These are phyloP conservation scores for Narthecium ossifragum DNA, from an alignment of 106 monocot genomes.

Conservation along the genomic window DNA sequence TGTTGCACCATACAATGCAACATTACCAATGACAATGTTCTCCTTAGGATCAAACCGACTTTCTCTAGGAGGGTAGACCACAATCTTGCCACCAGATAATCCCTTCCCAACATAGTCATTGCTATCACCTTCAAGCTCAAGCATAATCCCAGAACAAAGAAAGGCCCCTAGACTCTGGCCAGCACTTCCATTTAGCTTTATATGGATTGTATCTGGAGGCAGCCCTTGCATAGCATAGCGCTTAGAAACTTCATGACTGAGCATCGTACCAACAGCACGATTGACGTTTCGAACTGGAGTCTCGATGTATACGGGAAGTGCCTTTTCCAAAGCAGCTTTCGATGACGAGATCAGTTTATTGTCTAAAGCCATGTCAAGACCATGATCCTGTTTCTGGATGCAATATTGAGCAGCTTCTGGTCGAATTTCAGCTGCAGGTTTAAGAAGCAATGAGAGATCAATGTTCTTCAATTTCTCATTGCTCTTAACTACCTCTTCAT, in stretches of 20 bases:
- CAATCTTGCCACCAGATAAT: slow-evolving; percentile 89
- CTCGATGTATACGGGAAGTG: slow-evolving; percentile 71
- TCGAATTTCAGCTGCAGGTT: slow-evolving; percentile 83
- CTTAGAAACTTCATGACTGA: slow-evolving; percentile 95
- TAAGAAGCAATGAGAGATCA: slow-evolving; percentile 72
- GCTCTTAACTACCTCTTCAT: slow-evolving; percentile 62
- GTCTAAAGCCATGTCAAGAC: slow-evolving; percentile 85
- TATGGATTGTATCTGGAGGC: slow-evolving; percentile 75
- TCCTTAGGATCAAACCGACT: slow-evolving; percentile 89
- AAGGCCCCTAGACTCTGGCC: slow-evolving; percentile 97
- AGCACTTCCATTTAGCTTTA: slow-evolving; percentile 86
- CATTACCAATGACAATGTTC: slow-evolving; percentile 98
- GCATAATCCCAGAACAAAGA: slow-evolving; percentile 89
- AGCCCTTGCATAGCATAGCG: slow-evolving; percentile 72
- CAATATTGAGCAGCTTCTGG: slow-evolving; percentile 89
- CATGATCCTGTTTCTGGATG: slow-evolving; percentile 94
- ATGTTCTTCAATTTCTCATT: slow-evolving; percentile 92
- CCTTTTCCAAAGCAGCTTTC: slow-evolving; percentile 62
- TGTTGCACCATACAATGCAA: slow-evolving; percentile 95
- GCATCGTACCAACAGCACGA: slow-evolving; percentile 99
- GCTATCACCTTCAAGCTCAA: slow-evolving; percentile 98
- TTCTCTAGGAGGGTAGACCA: slow-evolving; percentile 84
- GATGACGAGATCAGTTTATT: slow-evolving; percentile 60
- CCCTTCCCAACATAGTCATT: slow-evolving; percentile 99
- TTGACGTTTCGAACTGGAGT: slow-evolving; percentile 69